Conservation (phyloP, 2,329 filamentous ascomycete genomes). For the Daldinia sp. region DNA sequence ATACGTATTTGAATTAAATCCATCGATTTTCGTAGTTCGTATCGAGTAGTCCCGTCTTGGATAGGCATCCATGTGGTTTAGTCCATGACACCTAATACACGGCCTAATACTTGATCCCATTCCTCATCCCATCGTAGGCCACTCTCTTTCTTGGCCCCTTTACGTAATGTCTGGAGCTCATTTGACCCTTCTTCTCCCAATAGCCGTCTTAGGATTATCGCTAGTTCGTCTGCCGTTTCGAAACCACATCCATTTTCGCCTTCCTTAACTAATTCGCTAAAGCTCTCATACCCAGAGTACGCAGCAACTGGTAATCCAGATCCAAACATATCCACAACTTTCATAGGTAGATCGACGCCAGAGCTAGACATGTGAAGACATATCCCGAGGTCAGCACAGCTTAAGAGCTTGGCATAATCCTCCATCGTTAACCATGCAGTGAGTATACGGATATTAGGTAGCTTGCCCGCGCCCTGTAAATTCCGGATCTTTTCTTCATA, state of each 20-base stretch:
- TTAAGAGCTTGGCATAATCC: slow-evolving; percentile 86
- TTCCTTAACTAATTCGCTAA: slow-evolving; percentile 88
- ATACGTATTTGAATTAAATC: slow-evolving; percentile 1
- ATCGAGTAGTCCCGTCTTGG: background rate
- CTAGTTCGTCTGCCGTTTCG: slow-evolving; percentile 72
- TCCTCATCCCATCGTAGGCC: slow-evolving; percentile 86
- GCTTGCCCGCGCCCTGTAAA: slow-evolving; percentile 67
- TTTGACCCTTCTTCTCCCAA: slow-evolving; percentile 61
- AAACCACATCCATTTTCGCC: slow-evolving; percentile 89
- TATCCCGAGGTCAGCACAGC: slow-evolving; percentile 86
- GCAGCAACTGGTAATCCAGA: slow-evolving; percentile 89
- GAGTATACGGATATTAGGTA: slow-evolving; percentile 74
- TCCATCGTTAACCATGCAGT: slow-evolving; percentile 86
- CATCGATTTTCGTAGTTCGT: slow-evolving; percentile 22
- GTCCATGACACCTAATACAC: slow-evolving; percentile 65
- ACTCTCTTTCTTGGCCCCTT: slow-evolving; percentile 78
- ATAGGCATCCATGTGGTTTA: slow-evolving; percentile 7
- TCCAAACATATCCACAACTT: slow-evolving; percentile 99
- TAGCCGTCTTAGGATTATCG: slow-evolving; percentile 68
- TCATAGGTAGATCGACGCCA: slow-evolving; percentile 97
- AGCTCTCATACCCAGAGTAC: slow-evolving; percentile 86
- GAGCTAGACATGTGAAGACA: slow-evolving; percentile 93
- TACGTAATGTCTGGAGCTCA: slow-evolving; percentile 68
- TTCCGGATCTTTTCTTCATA: slow-evolving; percentile 73
- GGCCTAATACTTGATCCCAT: slow-evolving; percentile 85